Conservation (phyloP, 2,329 filamentous ascomycete genomes). For the Penicillium italicum region DNA sequence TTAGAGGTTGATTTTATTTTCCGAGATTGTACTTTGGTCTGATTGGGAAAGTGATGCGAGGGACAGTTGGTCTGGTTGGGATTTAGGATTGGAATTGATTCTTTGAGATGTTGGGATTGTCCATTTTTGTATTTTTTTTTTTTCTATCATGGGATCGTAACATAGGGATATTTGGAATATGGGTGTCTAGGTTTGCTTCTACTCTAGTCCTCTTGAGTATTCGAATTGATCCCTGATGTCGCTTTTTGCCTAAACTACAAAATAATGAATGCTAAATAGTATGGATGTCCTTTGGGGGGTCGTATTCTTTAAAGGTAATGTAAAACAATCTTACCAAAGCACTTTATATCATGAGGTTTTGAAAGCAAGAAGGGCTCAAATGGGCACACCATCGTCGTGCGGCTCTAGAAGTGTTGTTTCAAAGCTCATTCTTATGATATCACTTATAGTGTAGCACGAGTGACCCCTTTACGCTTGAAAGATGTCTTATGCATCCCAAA, state of each 20-base stretch:
- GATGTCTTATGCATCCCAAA: neutral
- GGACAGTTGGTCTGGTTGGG: constrained; percentile 5
- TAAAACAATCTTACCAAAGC: neutral
- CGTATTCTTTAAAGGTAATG: neutral
- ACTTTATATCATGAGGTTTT: neutral
- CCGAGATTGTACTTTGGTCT: constrained; percentile 11
- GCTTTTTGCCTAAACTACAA: neutral
- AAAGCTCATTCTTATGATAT: neutral
- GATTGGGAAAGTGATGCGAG: constrained; percentile 17
- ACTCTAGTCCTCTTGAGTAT: neutral
- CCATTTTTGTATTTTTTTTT: neutral
- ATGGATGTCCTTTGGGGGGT: no score
- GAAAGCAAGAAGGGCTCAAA: neutral
- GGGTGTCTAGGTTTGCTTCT: neutral
- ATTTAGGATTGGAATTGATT: neutral
- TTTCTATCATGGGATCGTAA: neutral
- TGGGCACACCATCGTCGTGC: neutral
- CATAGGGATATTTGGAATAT: neutral
- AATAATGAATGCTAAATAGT: neutral
- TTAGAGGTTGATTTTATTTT: constrained; percentile 15
- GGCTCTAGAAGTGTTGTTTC: neutral
- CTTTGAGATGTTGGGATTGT: neutral
- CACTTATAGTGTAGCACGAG: neutral
- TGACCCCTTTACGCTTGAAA: neutral
- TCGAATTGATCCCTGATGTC: neutral